phyloP scores from a whole-genome alignment of 2,329 filamentous ascomycete species.

The Pseudogymnoascus sp. region DNA sequence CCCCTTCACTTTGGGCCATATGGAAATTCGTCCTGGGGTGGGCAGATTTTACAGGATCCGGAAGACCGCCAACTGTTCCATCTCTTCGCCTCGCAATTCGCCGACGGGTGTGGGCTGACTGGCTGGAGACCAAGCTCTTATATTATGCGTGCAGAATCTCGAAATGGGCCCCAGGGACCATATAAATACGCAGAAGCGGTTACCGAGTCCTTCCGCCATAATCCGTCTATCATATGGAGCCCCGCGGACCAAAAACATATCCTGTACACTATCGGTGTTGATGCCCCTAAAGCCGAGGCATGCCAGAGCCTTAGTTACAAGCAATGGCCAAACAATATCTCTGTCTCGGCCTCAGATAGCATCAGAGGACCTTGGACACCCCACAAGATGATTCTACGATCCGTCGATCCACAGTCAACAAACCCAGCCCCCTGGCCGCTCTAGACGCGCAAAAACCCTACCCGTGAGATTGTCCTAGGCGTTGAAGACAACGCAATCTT shows the following conservation, averaged over 20 bases:
- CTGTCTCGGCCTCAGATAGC: neutral
- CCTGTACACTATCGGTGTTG: constrained; percentile 37
- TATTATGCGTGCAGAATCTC: constrained; percentile 38
- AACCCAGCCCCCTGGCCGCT: constrained; percentile 37
- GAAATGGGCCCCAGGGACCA: constrained; percentile 35
- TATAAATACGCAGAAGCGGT: constrained; percentile 35
- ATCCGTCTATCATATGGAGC: constrained; percentile 37
- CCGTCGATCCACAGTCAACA: constrained; percentile 22
- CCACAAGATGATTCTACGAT: constrained; percentile 12
- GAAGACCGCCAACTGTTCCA: constrained; percentile 33
- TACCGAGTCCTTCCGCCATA: constrained; percentile 37
- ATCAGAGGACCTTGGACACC: constrained; percentile 10
- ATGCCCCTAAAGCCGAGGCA: constrained; percentile 25
- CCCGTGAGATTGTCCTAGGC: constrained; percentile 25
- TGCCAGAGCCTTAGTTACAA: constrained; percentile 1
- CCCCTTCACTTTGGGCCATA: neutral
- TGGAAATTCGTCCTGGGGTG: constrained; percentile 41
- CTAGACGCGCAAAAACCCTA: constrained; percentile 24
- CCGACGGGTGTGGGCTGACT: constrained; percentile 36
- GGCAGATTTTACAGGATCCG: constrained; percentile 37
- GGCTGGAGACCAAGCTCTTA: constrained; percentile 41
- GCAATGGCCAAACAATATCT: neutral
- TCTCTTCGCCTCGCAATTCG: constrained; percentile 38
- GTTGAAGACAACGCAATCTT: constrained; percentile 32
- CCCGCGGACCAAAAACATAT: constrained; percentile 36